phyloP scores from a whole-genome alignment of 2,329 filamentous ascomycete genomes.

The Fusarium oxysporum region DNA sequence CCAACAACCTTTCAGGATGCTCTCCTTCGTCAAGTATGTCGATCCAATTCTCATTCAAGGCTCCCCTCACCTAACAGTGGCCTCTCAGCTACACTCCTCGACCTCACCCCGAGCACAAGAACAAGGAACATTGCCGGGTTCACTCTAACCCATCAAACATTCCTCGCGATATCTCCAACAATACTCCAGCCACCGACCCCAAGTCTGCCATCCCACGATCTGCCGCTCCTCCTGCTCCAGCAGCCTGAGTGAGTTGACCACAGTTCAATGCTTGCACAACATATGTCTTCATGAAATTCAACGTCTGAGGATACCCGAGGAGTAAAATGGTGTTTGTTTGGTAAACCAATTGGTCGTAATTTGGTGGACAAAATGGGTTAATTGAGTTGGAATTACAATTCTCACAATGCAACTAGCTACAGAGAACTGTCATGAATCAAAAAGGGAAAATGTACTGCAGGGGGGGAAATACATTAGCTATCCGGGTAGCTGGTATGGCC shows the following conservation, averaged over 20 bases:
- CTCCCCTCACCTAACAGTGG: neutral
- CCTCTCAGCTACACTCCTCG: constrained; percentile 36
- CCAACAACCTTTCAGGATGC: constrained; percentile 21
- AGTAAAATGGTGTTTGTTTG: constrained; percentile 24
- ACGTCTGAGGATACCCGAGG: constrained; percentile 20
- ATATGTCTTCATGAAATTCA: neutral
- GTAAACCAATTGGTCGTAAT: neutral
- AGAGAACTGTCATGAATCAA: neutral
- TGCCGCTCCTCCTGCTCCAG: constrained; percentile 11
- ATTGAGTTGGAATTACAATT: neutral
- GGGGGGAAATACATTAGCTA: constrained; percentile 26
- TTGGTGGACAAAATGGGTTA: neutral
- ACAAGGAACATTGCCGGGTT: constrained; percentile 38
- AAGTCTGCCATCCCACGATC: constrained; percentile 28
- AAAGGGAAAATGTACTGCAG: neutral
- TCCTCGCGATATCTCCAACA: constrained; percentile 24
- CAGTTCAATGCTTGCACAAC: neutral
- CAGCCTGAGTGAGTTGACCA: neutral
- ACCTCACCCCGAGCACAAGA: constrained; percentile 40
- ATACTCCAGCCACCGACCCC: constrained; percentile 13
- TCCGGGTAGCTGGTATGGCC: constrained; percentile 11
- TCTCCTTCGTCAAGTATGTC: constrained; percentile 39
- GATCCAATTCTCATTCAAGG: neutral
- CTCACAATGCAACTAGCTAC: neutral
- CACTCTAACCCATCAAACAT: constrained; percentile 29